Evolutionary conservation across 139 green algal species (phyloP).

Genomic region (Nannochloris sp.): DNA sequence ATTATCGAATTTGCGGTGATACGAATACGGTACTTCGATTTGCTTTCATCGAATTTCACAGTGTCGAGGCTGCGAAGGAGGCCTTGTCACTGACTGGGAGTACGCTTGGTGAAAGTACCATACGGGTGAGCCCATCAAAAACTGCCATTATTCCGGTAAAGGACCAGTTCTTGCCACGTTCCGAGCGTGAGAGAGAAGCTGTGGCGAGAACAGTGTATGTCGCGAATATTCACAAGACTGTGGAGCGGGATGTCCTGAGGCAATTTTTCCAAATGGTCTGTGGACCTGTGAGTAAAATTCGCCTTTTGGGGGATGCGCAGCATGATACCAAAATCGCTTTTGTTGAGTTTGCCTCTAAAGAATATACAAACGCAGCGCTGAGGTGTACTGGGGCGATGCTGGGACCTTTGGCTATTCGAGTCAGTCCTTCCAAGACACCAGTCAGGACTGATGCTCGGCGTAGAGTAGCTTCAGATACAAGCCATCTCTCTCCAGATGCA

Average conservation of each 20-base stretch:
- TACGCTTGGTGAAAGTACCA: slow-evolving; percentile 54
- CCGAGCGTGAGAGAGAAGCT: slow-evolving; percentile 45
- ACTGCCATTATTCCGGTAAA: slow-evolving; percentile 94
- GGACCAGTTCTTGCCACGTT: slow-evolving; percentile 54
- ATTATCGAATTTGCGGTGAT: slow-evolving; percentile 92
- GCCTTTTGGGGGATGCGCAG: slow-evolving; percentile 80
- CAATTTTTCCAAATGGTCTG: slow-evolving; percentile 87
- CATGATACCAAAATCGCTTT: slow-evolving; percentile 92
- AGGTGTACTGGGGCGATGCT: slow-evolving; percentile 86
- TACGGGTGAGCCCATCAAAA: slow-evolving; percentile 83
- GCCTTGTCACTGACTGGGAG: slow-evolving; percentile 53
- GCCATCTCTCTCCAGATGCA: neutral
- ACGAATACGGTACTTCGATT: slow-evolving; percentile 86
- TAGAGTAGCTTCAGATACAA: neutral
- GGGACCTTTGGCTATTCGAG: slow-evolving; percentile 63
- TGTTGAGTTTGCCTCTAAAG: slow-evolving; percentile 79
- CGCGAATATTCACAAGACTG: slow-evolving; percentile 89
- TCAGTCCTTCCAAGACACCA: slow-evolving; percentile 82
- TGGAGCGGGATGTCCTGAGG: slow-evolving; percentile 57
- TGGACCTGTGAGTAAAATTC: slow-evolving; percentile 67
- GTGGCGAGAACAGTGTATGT: slow-evolving; percentile 84
- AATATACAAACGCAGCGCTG: slow-evolving; percentile 73
- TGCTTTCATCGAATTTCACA: slow-evolving; percentile 89
- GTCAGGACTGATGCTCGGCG: slow-evolving; percentile 36
- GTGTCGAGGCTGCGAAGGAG: slow-evolving; percentile 42